phyloP scores from a whole-genome alignment of 345 rosid species.

The Geranium brycei region DNA sequence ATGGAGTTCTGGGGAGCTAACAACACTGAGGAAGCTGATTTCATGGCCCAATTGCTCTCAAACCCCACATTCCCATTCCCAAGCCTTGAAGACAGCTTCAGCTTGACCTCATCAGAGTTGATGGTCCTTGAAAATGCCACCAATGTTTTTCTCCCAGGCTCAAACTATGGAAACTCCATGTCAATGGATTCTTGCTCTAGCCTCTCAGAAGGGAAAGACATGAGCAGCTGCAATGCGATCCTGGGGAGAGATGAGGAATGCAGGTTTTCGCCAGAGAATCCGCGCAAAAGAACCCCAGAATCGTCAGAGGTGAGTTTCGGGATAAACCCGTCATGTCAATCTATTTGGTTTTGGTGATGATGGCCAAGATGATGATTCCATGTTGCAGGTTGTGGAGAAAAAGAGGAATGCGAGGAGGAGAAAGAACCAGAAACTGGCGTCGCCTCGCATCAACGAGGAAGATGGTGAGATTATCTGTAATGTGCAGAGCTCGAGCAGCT shows the following conservation, averaged over 20 bases:
- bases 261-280: slow-evolving; percentile 17
- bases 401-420: slow-evolving; percentile 32
- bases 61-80: neutral
- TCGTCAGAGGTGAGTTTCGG: slow-evolving; percentile 34
- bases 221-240: slow-evolving; percentile 4
- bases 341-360: neutral
- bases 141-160: slow-evolving; percentile 5
- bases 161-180: slow-evolving; percentile 21
- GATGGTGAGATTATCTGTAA: slow-evolving; percentile 18
- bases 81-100: neutral
- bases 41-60: slow-evolving; percentile 48
- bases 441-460: slow-evolving; percentile 19
- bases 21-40: slow-evolving; percentile 48
- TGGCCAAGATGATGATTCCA: slow-evolving; percentile 3
- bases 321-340: neutral
- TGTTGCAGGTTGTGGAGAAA: slow-evolving; percentile 28
- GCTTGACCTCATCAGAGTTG: neutral
- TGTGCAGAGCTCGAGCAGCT: slow-evolving; percentile 29
- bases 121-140: too few species aligned
- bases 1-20: slow-evolving; percentile 25
- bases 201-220: slow-evolving; percentile 22
- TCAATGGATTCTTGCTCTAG: slow-evolving; percentile 29
- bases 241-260: slow-evolving; percentile 16
- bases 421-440: slow-evolving; percentile 23
- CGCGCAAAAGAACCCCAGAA: slow-evolving; percentile 38